Base-by-base conservation (phyloP, 495 filamentous ascomycete species). In the Neurospora sp. region DNA sequence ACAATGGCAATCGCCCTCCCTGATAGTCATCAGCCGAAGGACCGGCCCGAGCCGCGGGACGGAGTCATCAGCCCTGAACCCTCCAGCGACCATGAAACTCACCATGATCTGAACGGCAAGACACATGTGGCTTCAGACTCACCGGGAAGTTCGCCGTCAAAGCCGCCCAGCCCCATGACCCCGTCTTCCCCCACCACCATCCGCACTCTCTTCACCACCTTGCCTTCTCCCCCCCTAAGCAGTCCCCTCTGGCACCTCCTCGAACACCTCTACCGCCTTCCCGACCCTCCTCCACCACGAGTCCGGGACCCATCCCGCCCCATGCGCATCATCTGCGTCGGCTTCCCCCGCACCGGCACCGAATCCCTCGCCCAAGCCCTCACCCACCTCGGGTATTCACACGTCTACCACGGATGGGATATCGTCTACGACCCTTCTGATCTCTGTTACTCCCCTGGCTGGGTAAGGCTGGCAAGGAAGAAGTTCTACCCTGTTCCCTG, bases 381-480 rank as follows among this genome's bases (percentile, higher is more conserved):
- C 12, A 82, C 88, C 72, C 81, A 85, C 42, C 84, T 92, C 23
- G 89, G 89, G 37, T 90, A 89, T 80, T 77, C 84, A 72, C 85
- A 89, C 79, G 88, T 84, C 75, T 90, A 90, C 84, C 89, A 92
- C 82, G 90, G 90, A 83, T 90, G 89, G 86, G 88, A 87, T 71
- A 85, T 87, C 71, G 85, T 86, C 71, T 84, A 90, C 71, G 88
- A 90, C 79, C 44, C 44, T 20, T 48, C n/a, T n/a, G 86, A 89
- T 77, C 86, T 87, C 8, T 85, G 84, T 0, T 88, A 90, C 76
- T 87, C 85, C 62, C 78, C 86, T 2, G 88, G 89, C 80, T 92
- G 78, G 79, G 76, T 76, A 10, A 37, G 16, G 37, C 71, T 82
- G 16, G 73, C 73, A 1, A 71, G 78, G 20, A 79, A 75, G 69